These are phyloP conservation scores for Aspergillus sp. DNA, from an alignment of 2,329 filamentous ascomycete species.

Conservation along the genomic window DNA sequence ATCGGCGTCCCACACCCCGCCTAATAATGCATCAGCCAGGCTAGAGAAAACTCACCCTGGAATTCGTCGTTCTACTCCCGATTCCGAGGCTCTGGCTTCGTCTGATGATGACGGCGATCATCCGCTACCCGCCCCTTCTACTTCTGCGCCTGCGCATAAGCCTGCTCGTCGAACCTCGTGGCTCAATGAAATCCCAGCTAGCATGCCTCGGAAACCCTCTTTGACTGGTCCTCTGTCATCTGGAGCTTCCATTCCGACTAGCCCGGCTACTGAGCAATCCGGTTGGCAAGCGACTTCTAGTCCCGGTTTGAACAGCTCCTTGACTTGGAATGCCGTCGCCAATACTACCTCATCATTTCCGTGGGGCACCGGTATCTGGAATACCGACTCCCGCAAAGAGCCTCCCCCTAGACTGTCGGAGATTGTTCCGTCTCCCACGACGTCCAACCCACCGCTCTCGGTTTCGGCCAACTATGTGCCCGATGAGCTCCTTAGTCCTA, in stretches of 20 bases:
- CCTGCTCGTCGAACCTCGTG: conserved; percentile 77
- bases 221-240: conserved; percentile 77
- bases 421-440: conserved; percentile 75
- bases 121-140: conserved; percentile 58
- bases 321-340: conserved; percentile 52
- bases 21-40: conserved; percentile 67
- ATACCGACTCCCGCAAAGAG: conserved; percentile 73
- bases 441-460: conserved; percentile 53
- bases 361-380: conserved; percentile 86
- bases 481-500: conserved; percentile 58
- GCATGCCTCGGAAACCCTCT: conserved; percentile 73
- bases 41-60: conserved; percentile 73
- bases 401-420: conserved; percentile 74
- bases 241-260: conserved; percentile 78
- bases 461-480: conserved; percentile 55
- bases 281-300: conserved; percentile 47
- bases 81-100: conserved; percentile 90
- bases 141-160: conserved; percentile 58
- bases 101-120: conserved; percentile 89
- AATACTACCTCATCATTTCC: conserved; percentile 60
- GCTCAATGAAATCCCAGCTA: conserved; percentile 79
- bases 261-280: conserved; percentile 70
- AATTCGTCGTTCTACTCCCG: conserved; percentile 82
- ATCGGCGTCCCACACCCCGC: conserved; percentile 50
- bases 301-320: conserved; percentile 43